phyloP scores from a whole-genome alignment of 2,329 filamentous ascomycete species.

The Neonectria punicea region DNA sequence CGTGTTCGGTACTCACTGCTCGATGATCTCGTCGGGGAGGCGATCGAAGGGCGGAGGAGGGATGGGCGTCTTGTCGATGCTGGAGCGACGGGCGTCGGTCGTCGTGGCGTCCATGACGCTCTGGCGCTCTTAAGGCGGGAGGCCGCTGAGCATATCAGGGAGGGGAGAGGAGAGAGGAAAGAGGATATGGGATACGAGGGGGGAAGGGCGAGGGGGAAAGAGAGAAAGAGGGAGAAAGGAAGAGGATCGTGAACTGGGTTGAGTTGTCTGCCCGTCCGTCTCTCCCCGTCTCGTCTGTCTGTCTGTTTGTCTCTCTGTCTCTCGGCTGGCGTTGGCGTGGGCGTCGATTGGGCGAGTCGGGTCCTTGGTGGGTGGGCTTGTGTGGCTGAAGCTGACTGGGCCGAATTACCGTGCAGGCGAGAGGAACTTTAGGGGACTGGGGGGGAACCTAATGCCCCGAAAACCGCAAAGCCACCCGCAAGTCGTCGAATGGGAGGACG shows the following conservation, averaged over 20 bases:
- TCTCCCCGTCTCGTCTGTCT: too few species aligned
- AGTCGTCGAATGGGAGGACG: too few species aligned
- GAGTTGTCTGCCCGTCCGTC: not conserved
- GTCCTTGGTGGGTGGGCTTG: slow-evolving; percentile 13
- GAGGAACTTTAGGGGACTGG: not conserved
- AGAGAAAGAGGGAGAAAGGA: not conserved
- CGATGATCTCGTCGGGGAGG: slow-evolving; percentile 75
- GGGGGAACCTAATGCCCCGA: not conserved
- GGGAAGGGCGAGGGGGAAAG: not conserved
- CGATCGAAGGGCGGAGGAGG: slow-evolving; percentile 59
- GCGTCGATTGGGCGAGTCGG: not conserved
- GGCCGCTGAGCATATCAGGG: slow-evolving; percentile 39
- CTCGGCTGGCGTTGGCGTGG: slow-evolving; percentile 3
- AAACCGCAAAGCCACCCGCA: too few species aligned
- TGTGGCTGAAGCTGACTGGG: slow-evolving; percentile 29
- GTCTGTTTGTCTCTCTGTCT: not conserved
- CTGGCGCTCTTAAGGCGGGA: slow-evolving; percentile 37
- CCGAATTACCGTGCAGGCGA: not conserved
- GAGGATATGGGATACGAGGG: not conserved
- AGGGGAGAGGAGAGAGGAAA: not conserved
- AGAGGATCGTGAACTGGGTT: not conserved
- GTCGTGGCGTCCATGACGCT: slow-evolving; percentile 47
- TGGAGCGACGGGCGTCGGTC: slow-evolving; percentile 45
- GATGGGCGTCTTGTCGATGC: slow-evolving; percentile 49
- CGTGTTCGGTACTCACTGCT: slow-evolving; percentile 64